Conservation (phyloP, 108 stramenopile genomes). For the Skeletonema grethae region DNA sequence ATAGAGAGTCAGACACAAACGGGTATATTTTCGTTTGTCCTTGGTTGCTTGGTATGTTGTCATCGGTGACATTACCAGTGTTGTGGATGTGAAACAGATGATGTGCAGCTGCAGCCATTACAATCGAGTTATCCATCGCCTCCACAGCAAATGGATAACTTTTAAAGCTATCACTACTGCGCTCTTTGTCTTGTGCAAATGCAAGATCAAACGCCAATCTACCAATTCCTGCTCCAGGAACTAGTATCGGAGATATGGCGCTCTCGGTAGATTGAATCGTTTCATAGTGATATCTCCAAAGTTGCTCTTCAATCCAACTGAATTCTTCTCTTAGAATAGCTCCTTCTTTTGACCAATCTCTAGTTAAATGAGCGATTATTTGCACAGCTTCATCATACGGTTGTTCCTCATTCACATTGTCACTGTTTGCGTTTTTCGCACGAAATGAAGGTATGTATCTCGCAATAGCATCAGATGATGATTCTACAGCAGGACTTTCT, state of each 20-base stretch:
- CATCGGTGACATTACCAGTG: not conserved
- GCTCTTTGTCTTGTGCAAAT: conserved; percentile 10
- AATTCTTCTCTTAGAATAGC: conserved; percentile 50
- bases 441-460: conserved; percentile 42
- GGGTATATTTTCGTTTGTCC: conserved; percentile 52
- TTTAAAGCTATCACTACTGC: conserved; percentile 3
- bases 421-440: conserved; percentile 5
- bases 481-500: not conserved
- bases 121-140: conserved; percentile 76
- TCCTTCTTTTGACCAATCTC: conserved; percentile 74
- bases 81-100: conserved; percentile 40
- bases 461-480: conserved; percentile 3
- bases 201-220: conserved; percentile 76
- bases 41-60: not conserved
- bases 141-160: conserved; percentile 63
- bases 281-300: conserved; percentile 37
- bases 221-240: conserved; percentile 84
- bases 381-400: conserved; percentile 69
- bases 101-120: conserved; percentile 74
- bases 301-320: conserved; percentile 64
- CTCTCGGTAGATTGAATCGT: not conserved
- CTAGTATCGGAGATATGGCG: conserved; percentile 53
- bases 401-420: conserved; percentile 11
- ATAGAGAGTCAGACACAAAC: conserved; percentile 60
- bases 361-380: conserved; percentile 71